Base-by-base conservation (phyloP, 2,329 filamentous ascomycete genomes). In the Sodiomyces alkalinus region DNA sequence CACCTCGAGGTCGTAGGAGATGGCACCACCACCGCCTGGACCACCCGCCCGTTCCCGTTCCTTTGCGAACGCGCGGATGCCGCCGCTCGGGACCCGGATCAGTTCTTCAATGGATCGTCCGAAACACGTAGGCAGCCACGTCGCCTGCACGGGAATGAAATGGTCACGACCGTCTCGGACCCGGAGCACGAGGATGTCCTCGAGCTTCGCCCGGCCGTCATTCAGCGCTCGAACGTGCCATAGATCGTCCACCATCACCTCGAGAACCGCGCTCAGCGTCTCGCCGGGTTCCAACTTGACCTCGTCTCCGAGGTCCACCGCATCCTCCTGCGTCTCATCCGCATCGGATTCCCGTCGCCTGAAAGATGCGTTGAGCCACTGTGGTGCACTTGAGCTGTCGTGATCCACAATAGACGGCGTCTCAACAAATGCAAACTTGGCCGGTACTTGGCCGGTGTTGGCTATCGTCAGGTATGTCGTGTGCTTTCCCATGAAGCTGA, bases 61-160 rank as follows among this genome's bases (percentile, higher is more conserved):
- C 14, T 45, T 44, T 20, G 58, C 38, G 21, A 74, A 63, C 6
- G 48, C 55, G 13, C 83, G 60, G 32, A 80, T 80, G 5, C 90
- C 78, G 4, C 86, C 83, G 8, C 68, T 86, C 0, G 90, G 86
- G 4, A 94, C 72, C 12, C 77, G 73, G 27, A 92, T 82, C 7
- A 98, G 64, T 43, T 92, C 86, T 34, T 86, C 78, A n/a, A 98
- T 66, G 0, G 80, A 86, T 20, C 82, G 74, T 1, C 81, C 82
- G 27, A 96, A 80, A 41, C 75, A 80, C 0, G 82, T 83, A 7
- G 80, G 79, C 4, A 77, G 58, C 87, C 90, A 98, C 2, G 55
- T 59, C 0, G 70, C 90, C 15, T 69, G 74, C 1, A 93, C 62
- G 0, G 85, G 78, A 21, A 98, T 71, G 46, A 98, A 98, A 46